Percentiles rank a stretch among this genome's conserved stretches.
Conservation (phyloP, 2,329 filamentous ascomycete genomes). For the Coniochaeta ligniaria region DNA sequence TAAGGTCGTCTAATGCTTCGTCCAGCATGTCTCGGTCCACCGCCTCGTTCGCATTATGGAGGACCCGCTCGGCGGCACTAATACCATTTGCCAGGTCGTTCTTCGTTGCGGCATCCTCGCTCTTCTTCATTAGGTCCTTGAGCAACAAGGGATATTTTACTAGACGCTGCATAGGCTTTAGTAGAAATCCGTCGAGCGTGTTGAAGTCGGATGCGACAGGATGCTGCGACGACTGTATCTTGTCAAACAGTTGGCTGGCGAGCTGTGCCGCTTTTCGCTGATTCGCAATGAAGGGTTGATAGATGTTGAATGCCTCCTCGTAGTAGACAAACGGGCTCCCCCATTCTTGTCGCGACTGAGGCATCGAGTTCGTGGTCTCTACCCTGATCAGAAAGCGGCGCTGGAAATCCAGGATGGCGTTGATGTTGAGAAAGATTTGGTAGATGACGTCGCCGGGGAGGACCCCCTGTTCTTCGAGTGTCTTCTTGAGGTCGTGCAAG, state of each 20-base stretch:
- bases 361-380: conserved; percentile 86
- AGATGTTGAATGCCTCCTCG: conserved; percentile 83
- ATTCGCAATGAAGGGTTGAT: conserved; percentile 96
- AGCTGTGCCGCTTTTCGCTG: conserved; percentile 83
- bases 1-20: conserved; percentile 77
- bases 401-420: conserved; percentile 90
- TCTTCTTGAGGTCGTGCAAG: conserved; percentile 83
- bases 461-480: conserved; percentile 78
- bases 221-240: conserved; percentile 68
- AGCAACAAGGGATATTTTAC: conserved; percentile 91
- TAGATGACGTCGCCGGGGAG: conserved; percentile 87
- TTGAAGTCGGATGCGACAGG: conserved; percentile 82
- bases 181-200: conserved; percentile 81
- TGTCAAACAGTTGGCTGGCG: conserved; percentile 81
- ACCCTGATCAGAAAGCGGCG: conserved; percentile 91
- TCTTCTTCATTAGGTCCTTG: conserved; percentile 84
- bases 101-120: conserved; percentile 63
- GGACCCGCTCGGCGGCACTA: conserved; percentile 71
- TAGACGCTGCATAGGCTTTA: conserved; percentile 94
- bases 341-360: conserved; percentile 77
- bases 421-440: conserved; percentile 94
- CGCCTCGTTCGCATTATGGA: conserved; percentile 82
- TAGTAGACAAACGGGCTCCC: conserved; percentile 83
- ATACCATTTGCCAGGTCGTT: conserved; percentile 70
- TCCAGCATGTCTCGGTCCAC: conserved; percentile 81